phyloP scores from a whole-genome alignment of 768 basidiomycete genomes.

The Psilocybe sp. region DNA sequence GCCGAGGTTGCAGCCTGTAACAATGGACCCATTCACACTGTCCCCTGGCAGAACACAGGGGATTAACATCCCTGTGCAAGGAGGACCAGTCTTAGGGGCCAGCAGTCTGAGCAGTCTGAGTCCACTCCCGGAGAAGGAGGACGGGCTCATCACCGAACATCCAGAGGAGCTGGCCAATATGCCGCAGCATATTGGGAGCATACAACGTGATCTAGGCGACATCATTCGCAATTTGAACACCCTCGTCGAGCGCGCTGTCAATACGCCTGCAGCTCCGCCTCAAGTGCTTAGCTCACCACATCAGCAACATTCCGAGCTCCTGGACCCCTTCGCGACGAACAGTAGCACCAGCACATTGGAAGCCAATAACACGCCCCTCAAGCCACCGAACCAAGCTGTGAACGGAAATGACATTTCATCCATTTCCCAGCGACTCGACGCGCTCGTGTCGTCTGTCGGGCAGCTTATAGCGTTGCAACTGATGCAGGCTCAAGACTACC shows the following conservation, averaged over 20 bases:
- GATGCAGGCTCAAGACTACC: too few relatives aligned
- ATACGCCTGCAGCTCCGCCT: too few relatives aligned
- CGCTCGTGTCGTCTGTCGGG: constrained; percentile 80
- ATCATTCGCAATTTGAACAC: constrained; percentile 76
- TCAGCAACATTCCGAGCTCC: constrained; percentile 66
- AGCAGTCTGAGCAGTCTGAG: constrained; percentile 50
- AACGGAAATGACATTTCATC: constrained; percentile 70
- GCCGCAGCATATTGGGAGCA: constrained; percentile 15
- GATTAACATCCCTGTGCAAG: constrained; percentile 20
- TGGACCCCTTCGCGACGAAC: constrained; percentile 70
- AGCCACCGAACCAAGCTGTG: constrained; percentile 65
- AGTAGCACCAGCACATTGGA: constrained; percentile 31
- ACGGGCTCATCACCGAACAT: constrained; percentile 13
- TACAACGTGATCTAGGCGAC: constrained; percentile 71
- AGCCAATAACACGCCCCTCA: too few relatives aligned
- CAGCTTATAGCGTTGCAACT: constrained; percentile 78
- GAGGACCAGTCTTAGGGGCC: constrained; percentile 35
- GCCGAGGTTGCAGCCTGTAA: too few relatives aligned
- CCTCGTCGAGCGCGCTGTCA: constrained; percentile 69
- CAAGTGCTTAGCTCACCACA: too few relatives aligned
- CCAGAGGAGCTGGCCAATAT: constrained; percentile 14
- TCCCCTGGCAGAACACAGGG: too few relatives aligned
- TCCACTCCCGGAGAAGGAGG: constrained; percentile 44
- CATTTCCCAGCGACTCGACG: constrained; percentile 76
- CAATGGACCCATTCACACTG: too few relatives aligned